These are phyloP conservation scores for Nemania bipapillata DNA, from an alignment of 2,329 filamentous ascomycete species.

Conservation along the genomic window DNA sequence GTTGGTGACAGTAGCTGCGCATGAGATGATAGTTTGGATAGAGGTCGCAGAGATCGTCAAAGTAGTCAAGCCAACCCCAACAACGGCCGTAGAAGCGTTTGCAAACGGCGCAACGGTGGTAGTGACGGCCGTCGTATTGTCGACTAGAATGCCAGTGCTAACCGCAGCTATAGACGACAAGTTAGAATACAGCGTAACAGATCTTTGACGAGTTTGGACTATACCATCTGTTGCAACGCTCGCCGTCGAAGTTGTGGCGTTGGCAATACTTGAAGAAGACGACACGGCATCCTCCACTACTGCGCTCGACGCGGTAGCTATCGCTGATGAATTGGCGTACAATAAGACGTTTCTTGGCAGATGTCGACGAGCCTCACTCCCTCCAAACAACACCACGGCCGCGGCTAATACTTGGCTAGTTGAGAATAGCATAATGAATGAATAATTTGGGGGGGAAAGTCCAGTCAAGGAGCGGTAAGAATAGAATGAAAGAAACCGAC, in stretches of 20 bases:
- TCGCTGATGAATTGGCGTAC: slow-evolving; percentile 13
- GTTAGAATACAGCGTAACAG: neutral
- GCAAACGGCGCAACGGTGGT: slow-evolving; percentile 29
- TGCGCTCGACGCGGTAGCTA: slow-evolving; percentile 1
- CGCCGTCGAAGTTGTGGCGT: slow-evolving; percentile 8
- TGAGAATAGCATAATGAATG: slow-evolving; percentile 44
- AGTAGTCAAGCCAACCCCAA: slow-evolving; percentile 40
- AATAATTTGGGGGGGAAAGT: slow-evolving; percentile 25
- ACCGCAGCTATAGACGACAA: neutral
- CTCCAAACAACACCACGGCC: slow-evolving; percentile 36
- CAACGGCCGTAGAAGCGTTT: slow-evolving; percentile 34
- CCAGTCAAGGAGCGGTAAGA: slow-evolving; percentile 29
- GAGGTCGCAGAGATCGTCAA: slow-evolving; percentile 44
- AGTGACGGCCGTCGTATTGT: slow-evolving; percentile 3
- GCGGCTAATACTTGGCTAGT: slow-evolving; percentile 33
- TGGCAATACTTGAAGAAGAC: neutral
- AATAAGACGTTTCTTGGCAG: slow-evolving; percentile 15
- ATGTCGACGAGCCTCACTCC: slow-evolving; percentile 29
- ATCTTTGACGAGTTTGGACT: neutral
- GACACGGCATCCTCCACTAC: neutral
- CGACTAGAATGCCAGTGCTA: neutral
- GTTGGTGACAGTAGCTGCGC: slow-evolving; percentile 46
- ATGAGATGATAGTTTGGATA: slow-evolving; percentile 46
- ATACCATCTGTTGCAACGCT: slow-evolving; percentile 12
- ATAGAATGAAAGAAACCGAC: slow-evolving; percentile 34